Evolutionary conservation across 306 rosid species (phyloP).

Genomic region (Hippophae rhamnoides): DNA sequence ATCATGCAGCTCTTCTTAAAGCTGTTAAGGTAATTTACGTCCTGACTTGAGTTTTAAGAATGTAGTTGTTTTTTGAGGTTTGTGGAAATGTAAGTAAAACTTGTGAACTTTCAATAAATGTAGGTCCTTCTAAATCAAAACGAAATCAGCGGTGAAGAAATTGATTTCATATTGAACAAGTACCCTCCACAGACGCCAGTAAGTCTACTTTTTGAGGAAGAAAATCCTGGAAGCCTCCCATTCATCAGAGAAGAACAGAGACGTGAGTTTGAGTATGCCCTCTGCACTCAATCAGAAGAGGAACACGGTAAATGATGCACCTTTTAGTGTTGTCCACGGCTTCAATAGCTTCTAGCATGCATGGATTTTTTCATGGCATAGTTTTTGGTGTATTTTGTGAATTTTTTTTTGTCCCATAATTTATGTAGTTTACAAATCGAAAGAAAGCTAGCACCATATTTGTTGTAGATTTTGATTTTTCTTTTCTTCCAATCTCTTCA

Average conservation of each 20-base stretch:
- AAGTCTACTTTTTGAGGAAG: slow-evolving; percentile 54
- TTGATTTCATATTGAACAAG: slow-evolving; percentile 56
- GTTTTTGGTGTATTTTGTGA: too few species aligned
- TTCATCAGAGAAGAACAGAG: slow-evolving; percentile 31
- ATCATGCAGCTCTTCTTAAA: slow-evolving; percentile 86
- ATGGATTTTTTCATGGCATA: too few species aligned
- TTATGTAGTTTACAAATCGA: too few species aligned
- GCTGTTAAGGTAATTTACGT: slow-evolving; percentile 55
- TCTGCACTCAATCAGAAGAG: slow-evolving; percentile 32
- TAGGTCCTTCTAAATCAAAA: slow-evolving; percentile 72
- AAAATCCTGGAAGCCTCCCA: slow-evolving; percentile 55
- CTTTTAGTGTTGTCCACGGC: background rate
- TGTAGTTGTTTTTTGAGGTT: background rate
- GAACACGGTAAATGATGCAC: slow-evolving; percentile 21
- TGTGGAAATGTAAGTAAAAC: background rate
- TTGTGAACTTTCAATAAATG: slow-evolving; percentile 4
- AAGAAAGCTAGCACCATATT: too few species aligned
- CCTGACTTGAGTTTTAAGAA: background rate
- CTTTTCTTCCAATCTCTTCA: too few species aligned
- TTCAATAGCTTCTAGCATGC: background rate
- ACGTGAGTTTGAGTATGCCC: slow-evolving; percentile 37
- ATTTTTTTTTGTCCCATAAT: too few species aligned
- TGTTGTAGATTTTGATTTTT: too few species aligned
- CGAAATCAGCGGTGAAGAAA: slow-evolving; percentile 74
- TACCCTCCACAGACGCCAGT: slow-evolving; percentile 85